Percentiles rank a stretch among this genome's conserved stretches.
Evolutionary conservation across 2,329 filamentous ascomycete species (phyloP).

Genomic region (Arthroderma sp.): DNA sequence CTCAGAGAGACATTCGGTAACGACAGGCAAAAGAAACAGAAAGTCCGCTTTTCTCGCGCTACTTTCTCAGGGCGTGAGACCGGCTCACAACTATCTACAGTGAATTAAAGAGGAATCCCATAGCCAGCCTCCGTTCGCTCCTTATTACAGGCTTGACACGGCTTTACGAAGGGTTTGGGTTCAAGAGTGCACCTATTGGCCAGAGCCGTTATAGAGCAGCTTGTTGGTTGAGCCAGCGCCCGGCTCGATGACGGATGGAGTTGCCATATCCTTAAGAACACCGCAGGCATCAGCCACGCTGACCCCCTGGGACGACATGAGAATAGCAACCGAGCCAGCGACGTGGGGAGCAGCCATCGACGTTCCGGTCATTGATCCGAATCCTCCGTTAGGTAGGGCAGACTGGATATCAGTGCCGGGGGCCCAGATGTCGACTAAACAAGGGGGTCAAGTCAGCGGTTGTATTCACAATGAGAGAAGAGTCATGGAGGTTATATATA

Average conservation of each 20-base stretch:
- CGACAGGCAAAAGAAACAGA: neutral
- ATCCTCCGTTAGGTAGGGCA: conserved; percentile 38
- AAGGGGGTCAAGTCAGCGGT: neutral
- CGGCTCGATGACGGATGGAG: conserved; percentile 16
- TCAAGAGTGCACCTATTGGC: neutral
- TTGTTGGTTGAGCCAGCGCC: conserved; percentile 18
- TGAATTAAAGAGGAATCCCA: neutral
- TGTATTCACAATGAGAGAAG: neutral
- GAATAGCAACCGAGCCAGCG: conserved; percentile 43
- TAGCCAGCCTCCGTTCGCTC: neutral
- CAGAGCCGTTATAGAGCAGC: conserved; percentile 21
- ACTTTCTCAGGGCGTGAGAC: neutral
- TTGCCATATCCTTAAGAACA: conserved; percentile 44
- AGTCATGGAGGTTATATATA: neutral
- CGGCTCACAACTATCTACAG: neutral
- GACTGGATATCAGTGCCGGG: conserved; percentile 43
- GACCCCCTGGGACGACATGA: conserved; percentile 39
- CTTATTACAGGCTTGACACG: neutral
- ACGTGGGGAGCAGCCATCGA: conserved; percentile 34
- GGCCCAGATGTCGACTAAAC: conserved; percentile 44
- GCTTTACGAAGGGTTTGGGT: neutral
- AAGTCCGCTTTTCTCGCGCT: neutral
- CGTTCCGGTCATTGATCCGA: conserved; percentile 33
- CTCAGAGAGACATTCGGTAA: neutral
- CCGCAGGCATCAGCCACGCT: conserved; percentile 33